Evolutionary conservation across 2,329 filamentous ascomycete genomes (phyloP).

Genomic region (Trichoderma koningii): DNA sequence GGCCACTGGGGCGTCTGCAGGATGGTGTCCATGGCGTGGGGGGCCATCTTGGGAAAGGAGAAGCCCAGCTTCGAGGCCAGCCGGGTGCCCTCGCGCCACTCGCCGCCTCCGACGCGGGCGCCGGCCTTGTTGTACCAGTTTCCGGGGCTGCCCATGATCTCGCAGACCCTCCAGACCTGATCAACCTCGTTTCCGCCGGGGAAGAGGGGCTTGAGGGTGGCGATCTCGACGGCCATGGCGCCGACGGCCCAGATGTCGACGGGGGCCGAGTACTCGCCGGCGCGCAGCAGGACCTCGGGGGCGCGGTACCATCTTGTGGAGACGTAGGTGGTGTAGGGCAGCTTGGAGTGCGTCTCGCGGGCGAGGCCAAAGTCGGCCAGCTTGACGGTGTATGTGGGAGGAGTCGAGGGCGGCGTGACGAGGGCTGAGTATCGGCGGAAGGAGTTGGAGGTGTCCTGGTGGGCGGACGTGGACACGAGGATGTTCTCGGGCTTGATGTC

Average conservation of each 20-base stretch:
- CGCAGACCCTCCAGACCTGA: slow-evolving; percentile 97
- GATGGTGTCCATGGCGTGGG: slow-evolving; percentile 93
- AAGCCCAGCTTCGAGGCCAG: slow-evolving; percentile 96
- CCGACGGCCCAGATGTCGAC: slow-evolving; percentile 99
- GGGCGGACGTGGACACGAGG: slow-evolving; percentile 86
- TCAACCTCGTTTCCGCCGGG: slow-evolving; percentile 98
- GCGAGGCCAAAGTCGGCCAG: slow-evolving; percentile 98
- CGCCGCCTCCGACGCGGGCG: slow-evolving; percentile 83
- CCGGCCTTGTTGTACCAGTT: slow-evolving; percentile 97
- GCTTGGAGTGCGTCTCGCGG: slow-evolving; percentile 93
- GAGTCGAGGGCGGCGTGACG: slow-evolving; percentile 92
- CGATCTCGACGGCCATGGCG: slow-evolving; percentile 97
- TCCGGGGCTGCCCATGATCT: slow-evolving; percentile 98
- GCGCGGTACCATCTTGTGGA: slow-evolving; percentile 98
- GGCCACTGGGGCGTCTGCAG: slow-evolving; percentile 92
- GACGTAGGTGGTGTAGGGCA: slow-evolving; percentile 97
- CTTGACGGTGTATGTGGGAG: slow-evolving; percentile 92
- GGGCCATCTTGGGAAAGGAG: slow-evolving; percentile 99
- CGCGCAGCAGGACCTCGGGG: slow-evolving; percentile 88
- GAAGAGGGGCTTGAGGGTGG: slow-evolving; percentile 93
- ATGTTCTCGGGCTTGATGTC: slow-evolving; percentile 99
- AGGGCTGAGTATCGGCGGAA: slow-evolving; percentile 92
- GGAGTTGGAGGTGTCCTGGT: slow-evolving; percentile 76
- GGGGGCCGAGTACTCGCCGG: slow-evolving; percentile 94
- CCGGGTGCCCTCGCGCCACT: slow-evolving; percentile 93